A percentile compares a stretch with the other conserved stretches of the same genome.
Evolutionary conservation across 371 early-diverging fungal species (phyloP).

Genomic region (Rhizomucor miehei): DNA sequence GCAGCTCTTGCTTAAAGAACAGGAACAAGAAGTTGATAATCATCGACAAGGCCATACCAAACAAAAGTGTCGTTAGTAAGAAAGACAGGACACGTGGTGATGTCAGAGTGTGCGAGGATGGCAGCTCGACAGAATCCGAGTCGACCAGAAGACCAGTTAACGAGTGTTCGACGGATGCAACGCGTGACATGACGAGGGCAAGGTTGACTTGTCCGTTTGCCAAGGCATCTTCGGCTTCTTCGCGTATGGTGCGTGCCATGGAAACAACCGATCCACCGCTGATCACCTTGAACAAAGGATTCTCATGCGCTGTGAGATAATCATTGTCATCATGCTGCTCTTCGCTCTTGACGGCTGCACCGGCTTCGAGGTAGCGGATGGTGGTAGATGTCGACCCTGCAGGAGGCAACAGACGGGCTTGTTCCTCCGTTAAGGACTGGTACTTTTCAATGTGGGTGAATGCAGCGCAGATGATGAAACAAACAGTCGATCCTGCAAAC

Average conservation of each 20-base stretch:
- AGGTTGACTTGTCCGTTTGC: slow-evolving; percentile 21
- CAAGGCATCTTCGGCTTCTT: slow-evolving; percentile 36
- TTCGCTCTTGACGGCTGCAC: neutral
- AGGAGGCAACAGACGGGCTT: neutral
- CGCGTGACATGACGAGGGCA: slow-evolving; percentile 32
- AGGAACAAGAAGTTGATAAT: slow-evolving; percentile 39
- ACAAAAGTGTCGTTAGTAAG: slow-evolving; percentile 23
- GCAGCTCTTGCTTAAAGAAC: slow-evolving; percentile 25
- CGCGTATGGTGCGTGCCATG: slow-evolving; percentile 20
- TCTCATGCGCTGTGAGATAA: neutral
- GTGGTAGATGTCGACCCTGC: neutral
- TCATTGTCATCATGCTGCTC: neutral
- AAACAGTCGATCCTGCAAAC: slow-evolving; percentile 22
- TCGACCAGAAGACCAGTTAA: slow-evolving; percentile 5
- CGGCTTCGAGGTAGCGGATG: neutral
- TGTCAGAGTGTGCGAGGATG: slow-evolving; percentile 1
- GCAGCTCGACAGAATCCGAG: slow-evolving; percentile 2
- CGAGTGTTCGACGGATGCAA: slow-evolving; percentile 32
- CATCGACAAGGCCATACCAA: slow-evolving; percentile 34
- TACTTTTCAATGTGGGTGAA: slow-evolving; percentile 9
- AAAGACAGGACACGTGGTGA: slow-evolving; percentile 21
- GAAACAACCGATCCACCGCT: slow-evolving; percentile 16
- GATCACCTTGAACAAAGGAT: slow-evolving; percentile 16
- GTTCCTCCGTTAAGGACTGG: neutral
- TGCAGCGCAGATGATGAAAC: slow-evolving; percentile 20